Percentiles rank a stretch among this genome's conserved stretches.
Conservation (phyloP, 169 alveolate genomes). For the Blepharisma undulans region DNA sequence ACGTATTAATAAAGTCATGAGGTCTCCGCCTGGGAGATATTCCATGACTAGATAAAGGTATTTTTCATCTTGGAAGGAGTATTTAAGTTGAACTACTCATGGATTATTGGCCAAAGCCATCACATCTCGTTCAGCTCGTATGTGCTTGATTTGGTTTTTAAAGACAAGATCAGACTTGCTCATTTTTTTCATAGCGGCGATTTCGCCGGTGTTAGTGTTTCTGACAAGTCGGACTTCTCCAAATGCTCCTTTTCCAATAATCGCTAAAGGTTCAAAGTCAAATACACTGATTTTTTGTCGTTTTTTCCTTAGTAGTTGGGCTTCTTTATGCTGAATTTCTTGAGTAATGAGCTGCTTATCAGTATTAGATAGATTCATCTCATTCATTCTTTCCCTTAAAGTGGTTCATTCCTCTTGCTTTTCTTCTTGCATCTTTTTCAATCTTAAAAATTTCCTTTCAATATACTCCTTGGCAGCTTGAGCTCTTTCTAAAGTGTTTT, state of each 20-base stretch:
- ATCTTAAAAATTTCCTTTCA: slow-evolving; percentile 57
- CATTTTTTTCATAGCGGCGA: slow-evolving; percentile 91
- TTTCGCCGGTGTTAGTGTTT: slow-evolving; percentile 72
- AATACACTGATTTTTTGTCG: slow-evolving; percentile 76
- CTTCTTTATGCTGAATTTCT: slow-evolving; percentile 65
- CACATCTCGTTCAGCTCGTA: slow-evolving; percentile 63
- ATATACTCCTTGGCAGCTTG: slow-evolving; percentile 69
- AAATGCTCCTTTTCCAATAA: slow-evolving; percentile 91
- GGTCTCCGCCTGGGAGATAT: slow-evolving; percentile 88
- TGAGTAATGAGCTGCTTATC: slow-evolving; percentile 58
- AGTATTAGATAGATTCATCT: slow-evolving; percentile 48
- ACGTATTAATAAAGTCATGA: slow-evolving; percentile 80
- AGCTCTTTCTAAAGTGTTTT: slow-evolving; percentile 63
- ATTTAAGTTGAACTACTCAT: slow-evolving; percentile 81
- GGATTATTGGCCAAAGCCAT: slow-evolving; percentile 57
- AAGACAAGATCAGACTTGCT: slow-evolving; percentile 79
- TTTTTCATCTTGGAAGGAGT: slow-evolving; percentile 86
- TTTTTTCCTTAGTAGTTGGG: slow-evolving; percentile 61
- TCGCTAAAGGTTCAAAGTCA: slow-evolving; percentile 79
- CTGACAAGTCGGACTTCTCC: slow-evolving; percentile 88
- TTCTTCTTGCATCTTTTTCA: slow-evolving; percentile 63
- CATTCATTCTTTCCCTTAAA: slow-evolving; percentile 60
- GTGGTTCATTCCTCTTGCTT: slow-evolving; percentile 70
- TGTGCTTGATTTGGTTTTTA: slow-evolving; percentile 76
- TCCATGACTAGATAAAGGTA: slow-evolving; percentile 90